Conservation (phyloP, 352 stramenopile species). For the Globisporangium polare region DNA sequence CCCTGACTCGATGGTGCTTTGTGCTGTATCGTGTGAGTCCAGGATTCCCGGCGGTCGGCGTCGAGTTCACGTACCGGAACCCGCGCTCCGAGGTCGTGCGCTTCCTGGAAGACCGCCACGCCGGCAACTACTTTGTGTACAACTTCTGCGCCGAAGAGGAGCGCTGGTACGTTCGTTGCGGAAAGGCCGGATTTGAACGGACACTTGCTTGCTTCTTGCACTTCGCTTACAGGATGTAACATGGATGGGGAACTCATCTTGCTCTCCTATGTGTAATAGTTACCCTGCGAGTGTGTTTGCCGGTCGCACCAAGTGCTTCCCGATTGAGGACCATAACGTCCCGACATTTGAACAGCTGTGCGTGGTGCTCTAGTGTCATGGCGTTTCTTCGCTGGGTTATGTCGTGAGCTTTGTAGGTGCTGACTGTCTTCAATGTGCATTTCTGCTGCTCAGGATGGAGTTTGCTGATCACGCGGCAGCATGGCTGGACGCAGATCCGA, state of each 20-base stretch:
- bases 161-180: constrained; percentile 26
- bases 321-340: constrained; percentile 75
- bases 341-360: constrained; percentile 65
- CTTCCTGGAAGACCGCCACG: constrained; percentile 48
- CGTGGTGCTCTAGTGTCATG: neutral
- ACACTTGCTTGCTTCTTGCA: neutral
- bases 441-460: constrained; percentile 27
- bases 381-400: neutral
- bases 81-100: constrained; percentile 49
- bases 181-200: neutral
- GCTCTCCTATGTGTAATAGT: constrained; percentile 17
- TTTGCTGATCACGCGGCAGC: constrained; percentile 73
- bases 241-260: neutral
- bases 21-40: neutral
- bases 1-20: neutral
- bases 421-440: neutral
- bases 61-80: constrained; percentile 64
- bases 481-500: constrained; percentile 41
- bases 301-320: constrained; percentile 40
- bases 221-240: neutral
- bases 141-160: constrained; percentile 68
- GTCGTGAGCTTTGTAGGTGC: neutral
- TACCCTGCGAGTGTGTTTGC: constrained; percentile 55
- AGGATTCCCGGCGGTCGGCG: constrained; percentile 55
- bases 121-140: constrained; percentile 63